These are phyloP conservation scores for Calonectria hongkongensis DNA, from an alignment of 2,329 filamentous ascomycete species.

Conservation along the genomic window DNA sequence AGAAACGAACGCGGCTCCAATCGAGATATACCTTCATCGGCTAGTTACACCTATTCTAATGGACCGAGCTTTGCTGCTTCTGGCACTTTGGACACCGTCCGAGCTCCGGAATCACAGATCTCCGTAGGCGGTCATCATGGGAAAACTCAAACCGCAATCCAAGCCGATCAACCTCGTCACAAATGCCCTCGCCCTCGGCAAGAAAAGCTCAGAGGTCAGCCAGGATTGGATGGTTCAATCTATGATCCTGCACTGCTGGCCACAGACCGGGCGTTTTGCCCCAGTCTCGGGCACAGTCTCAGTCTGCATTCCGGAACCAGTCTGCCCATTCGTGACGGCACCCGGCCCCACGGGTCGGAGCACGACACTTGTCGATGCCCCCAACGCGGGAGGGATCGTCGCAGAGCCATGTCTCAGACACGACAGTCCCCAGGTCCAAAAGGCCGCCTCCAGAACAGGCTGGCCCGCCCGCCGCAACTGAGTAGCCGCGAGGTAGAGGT, in stretches of 20 bases:
- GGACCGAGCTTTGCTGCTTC: conserved; percentile 25
- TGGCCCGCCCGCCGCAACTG: conserved; percentile 39
- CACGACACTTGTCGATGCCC: conserved; percentile 37
- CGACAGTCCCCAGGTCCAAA: conserved; percentile 25
- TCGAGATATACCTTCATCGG: conserved; percentile 34
- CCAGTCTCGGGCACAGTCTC: conserved; percentile 25
- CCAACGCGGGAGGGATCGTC: conserved; percentile 41
- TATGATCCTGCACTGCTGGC: conserved; percentile 45
- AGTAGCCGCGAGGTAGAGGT: conserved; percentile 40
- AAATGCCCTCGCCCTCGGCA: conserved; percentile 14
- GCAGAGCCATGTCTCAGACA: conserved; percentile 47
- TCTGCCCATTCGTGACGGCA: conserved; percentile 38
- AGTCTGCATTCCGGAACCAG: conserved; percentile 6
- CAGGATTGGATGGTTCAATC: conserved; percentile 39
- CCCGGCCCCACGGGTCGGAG: conserved; percentile 43
- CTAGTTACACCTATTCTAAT: conserved; percentile 35
- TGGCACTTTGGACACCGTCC: conserved; percentile 26
- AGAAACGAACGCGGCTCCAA: conserved; percentile 32
- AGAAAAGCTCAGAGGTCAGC: conserved; percentile 4
- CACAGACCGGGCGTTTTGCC: conserved; percentile 7
- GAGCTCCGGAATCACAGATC: conserved; percentile 28
- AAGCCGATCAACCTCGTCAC: conserved; percentile 31
- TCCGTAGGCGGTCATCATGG: conserved; percentile 20
- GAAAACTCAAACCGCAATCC: conserved; percentile 41
- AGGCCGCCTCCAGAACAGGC: conserved; percentile 35